Evolutionary conservation across 208 protist genomes (phyloP).

Genomic region (Trypanosoma scelopori): DNA sequence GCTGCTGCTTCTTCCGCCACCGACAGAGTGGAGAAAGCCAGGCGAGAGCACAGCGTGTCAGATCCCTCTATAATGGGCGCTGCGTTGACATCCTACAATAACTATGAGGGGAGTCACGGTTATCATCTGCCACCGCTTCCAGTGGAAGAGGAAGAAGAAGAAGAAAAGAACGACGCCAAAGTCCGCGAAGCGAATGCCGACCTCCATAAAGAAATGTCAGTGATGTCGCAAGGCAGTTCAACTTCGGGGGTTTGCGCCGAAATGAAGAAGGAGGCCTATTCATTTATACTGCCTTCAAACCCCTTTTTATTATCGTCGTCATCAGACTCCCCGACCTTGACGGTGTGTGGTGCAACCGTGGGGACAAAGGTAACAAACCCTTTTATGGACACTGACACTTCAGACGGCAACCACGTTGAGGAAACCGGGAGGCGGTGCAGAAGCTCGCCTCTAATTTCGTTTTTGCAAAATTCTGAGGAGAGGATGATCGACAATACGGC

Average conservation of each 20-base stretch:
- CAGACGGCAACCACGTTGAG: background rate
- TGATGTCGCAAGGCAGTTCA: too few species aligned
- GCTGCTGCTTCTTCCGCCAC: background rate
- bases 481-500: background rate
- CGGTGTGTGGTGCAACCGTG: too few species aligned
- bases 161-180: background rate
- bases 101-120: slow-evolving; percentile 12
- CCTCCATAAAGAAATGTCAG: too few species aligned
- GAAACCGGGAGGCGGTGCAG: background rate
- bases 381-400: too few species aligned
- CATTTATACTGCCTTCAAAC: too few species aligned
- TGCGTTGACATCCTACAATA: slow-evolving; percentile 18
- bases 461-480: background rate
- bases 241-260: too few species aligned
- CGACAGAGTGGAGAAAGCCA: too few species aligned
- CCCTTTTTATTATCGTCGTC: too few species aligned
- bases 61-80: background rate
- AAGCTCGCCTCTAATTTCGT: background rate
- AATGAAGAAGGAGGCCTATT: too few species aligned
- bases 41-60: background rate
- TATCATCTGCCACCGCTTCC: background rate
- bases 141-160: background rate
- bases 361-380: too few species aligned
- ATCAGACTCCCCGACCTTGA: too few species aligned
- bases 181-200: too few species aligned